Percentiles rank a stretch among this genome's conserved stretches.
Conservation (phyloP, 148 eudicot genomes). For the Polygonum aviculare region DNA sequence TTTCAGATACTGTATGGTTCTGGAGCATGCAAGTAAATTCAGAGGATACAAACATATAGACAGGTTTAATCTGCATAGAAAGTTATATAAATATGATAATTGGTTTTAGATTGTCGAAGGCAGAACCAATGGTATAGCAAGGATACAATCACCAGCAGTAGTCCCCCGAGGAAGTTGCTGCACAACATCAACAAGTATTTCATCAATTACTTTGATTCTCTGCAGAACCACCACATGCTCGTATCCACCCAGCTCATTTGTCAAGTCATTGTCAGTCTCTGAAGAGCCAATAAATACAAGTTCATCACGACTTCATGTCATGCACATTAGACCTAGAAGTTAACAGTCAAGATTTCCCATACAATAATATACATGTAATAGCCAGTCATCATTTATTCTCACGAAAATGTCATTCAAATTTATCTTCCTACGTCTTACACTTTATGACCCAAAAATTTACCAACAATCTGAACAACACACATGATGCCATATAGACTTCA, state of each 20-base stretch:
- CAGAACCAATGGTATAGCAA: background rate
- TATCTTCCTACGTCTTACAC: background rate
- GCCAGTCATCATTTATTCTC: background rate
- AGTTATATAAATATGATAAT: background rate
- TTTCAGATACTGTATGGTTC: background rate
- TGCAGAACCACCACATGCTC: conserved; percentile 65
- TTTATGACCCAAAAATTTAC: background rate
- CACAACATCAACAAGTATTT: conserved; percentile 62
- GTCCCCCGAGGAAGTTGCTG: conserved; percentile 84
- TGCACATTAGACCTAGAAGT: background rate
- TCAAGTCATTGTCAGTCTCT: conserved; percentile 84
- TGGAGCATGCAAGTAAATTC: background rate
- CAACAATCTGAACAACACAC: background rate
- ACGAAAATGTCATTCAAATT: background rate
- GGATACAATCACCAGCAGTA: conserved; percentile 93
- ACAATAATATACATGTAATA: background rate
- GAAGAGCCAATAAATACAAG: conserved; percentile 18
- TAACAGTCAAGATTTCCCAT: background rate
- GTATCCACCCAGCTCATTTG: conserved; percentile 90
- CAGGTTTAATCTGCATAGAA: background rate
- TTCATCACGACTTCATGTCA: background rate
- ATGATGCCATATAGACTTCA: background rate
- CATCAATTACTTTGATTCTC: conserved; percentile 77
- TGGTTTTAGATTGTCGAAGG: background rate
- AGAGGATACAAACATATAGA: background rate